phyloP scores from a whole-genome alignment of 805 yeast species.

The Monosporozyma solicola region DNA sequence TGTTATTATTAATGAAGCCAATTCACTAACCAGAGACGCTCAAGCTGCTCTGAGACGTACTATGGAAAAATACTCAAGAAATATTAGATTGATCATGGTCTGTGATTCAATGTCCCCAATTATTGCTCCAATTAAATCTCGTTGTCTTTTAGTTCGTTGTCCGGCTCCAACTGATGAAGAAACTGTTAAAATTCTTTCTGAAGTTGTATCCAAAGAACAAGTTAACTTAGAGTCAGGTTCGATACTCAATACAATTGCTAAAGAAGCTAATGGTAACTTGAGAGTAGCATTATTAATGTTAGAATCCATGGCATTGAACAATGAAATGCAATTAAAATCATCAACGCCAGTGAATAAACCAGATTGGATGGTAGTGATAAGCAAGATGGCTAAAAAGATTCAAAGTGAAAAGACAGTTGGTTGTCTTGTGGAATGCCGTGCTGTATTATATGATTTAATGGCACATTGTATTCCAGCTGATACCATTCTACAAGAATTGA shows the following conservation, averaged over 20 bases:
- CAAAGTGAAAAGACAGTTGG: conserved; percentile 56
- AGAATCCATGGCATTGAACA: conserved; percentile 73
- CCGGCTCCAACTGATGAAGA: conserved; percentile 69
- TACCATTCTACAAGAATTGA: conserved; percentile 57
- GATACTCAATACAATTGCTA: conserved; percentile 45
- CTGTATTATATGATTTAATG: conserved; percentile 68
- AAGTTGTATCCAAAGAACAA: conserved; percentile 51
- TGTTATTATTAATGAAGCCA: conserved; percentile 87
- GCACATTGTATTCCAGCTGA: conserved; percentile 92
- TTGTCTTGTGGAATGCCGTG: conserved; percentile 45
- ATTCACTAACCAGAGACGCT: conserved; percentile 81
- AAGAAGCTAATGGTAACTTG: conserved; percentile 56
- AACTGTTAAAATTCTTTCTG: conserved; percentile 43
- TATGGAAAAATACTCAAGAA: conserved; percentile 89
- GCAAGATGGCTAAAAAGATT: conserved; percentile 52
- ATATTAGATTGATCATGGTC: conserved; percentile 72
- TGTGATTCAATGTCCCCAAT: conserved; percentile 88
- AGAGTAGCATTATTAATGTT: conserved; percentile 69
- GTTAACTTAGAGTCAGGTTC: conserved; percentile 34
- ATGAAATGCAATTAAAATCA: conserved; percentile 38
- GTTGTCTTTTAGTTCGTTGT: conserved; percentile 80
- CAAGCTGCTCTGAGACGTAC: conserved; percentile 94
- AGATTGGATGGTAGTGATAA: conserved; percentile 86
- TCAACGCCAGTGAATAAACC: conserved; percentile 52
- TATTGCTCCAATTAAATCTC: conserved; percentile 87